A percentile compares a stretch with the other conserved stretches of the same genome.
Evolutionary conservation across 192 early-diverging fungal genomes (phyloP).

Genomic region (Paraglomus occultum): DNA sequence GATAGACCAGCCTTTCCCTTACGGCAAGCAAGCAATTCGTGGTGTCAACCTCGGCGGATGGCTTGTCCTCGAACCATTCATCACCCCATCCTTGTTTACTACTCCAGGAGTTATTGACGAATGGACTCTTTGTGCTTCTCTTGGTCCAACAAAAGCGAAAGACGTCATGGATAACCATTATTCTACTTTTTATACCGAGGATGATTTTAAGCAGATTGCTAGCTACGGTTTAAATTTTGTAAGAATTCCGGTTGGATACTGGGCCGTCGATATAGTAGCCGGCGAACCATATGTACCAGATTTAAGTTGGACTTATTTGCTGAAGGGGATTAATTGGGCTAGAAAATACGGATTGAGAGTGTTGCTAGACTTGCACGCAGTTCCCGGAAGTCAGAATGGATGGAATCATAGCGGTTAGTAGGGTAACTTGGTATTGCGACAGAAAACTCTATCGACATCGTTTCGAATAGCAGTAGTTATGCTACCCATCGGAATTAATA

Average conservation of each 20-base stretch:
- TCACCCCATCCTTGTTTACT: slow-evolving; percentile 51
- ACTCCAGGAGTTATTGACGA: slow-evolving; percentile 53
- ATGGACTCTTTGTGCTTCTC: slow-evolving; percentile 54
- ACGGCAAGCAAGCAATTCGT: slow-evolving; percentile 45
- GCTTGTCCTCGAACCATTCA: slow-evolving; percentile 63
- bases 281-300: slow-evolving; percentile 63
- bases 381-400: slow-evolving; percentile 74
- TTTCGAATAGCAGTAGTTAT: no score
- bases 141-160: slow-evolving; percentile 55
- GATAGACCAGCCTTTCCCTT: slow-evolving; percentile 42
- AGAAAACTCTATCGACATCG: no score
- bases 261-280: slow-evolving; percentile 54
- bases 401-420: slow-evolving; percentile 52
- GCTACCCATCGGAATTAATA: no score
- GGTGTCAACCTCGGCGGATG: slow-evolving; percentile 74
- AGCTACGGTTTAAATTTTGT: slow-evolving; percentile 62
- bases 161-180: slow-evolving; percentile 55
- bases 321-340: slow-evolving; percentile 59
- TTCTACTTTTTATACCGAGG: slow-evolving; percentile 57
- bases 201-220: slow-evolving; percentile 54
- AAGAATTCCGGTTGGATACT: slow-evolving; percentile 69
- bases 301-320: slow-evolving; percentile 53
- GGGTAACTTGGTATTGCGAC: no score
- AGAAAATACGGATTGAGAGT: slow-evolving; percentile 62
- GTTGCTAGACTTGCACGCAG: slow-evolving; percentile 67